Conservation (phyloP, 2,329 filamentous ascomycete species). For the Alternaria ventricosa region DNA sequence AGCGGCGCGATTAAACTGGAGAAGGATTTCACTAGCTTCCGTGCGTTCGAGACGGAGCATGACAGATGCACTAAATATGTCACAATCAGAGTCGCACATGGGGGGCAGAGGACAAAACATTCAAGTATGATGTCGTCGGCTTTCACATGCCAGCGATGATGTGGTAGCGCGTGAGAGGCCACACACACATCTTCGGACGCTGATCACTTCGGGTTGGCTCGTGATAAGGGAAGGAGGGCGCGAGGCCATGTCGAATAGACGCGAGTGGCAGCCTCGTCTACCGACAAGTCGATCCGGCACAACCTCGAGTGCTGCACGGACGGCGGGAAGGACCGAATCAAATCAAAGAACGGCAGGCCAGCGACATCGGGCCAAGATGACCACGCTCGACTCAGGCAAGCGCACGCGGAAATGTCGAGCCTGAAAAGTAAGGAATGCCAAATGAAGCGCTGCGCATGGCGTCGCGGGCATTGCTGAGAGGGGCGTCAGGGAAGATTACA, state of each 20-base stretch:
- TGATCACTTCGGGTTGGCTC: conserved; percentile 30
- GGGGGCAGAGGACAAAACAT: conserved; percentile 8
- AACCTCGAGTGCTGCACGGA: conserved; percentile 25
- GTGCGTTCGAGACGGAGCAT: conserved; percentile 20
- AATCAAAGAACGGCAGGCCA: conserved; percentile 24
- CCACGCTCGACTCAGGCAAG: conserved; percentile 23
- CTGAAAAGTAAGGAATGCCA: conserved; percentile 12
- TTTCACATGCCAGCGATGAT: conserved; percentile 38
- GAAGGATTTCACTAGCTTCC: conserved; percentile 17
- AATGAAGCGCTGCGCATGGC: conserved; percentile 25
- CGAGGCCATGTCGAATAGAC: conserved; percentile 29
- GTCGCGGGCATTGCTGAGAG: conserved; percentile 19
- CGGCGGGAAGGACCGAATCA: conserved; percentile 43
- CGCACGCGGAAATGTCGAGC: conserved; percentile 21
- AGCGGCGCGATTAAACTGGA: conserved; percentile 35
- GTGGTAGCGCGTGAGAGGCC: conserved; percentile 4
- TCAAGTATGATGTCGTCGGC: conserved; percentile 28
- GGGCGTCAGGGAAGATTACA: not conserved
- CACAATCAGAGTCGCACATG: conserved; percentile 16
- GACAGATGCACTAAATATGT: conserved; percentile 31
- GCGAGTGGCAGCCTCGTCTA: conserved; percentile 38
- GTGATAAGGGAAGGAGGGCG: conserved; percentile 32
- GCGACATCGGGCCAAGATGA: conserved; percentile 38
- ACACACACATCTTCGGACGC: conserved; percentile 14
- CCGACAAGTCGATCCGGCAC: conserved; percentile 19